A percentile compares a stretch with the other conserved stretches of the same genome.
These are phyloP conservation scores for Botrytis hyacinthi DNA, from an alignment of 2,329 filamentous ascomycete species.

Conservation along the genomic window DNA sequence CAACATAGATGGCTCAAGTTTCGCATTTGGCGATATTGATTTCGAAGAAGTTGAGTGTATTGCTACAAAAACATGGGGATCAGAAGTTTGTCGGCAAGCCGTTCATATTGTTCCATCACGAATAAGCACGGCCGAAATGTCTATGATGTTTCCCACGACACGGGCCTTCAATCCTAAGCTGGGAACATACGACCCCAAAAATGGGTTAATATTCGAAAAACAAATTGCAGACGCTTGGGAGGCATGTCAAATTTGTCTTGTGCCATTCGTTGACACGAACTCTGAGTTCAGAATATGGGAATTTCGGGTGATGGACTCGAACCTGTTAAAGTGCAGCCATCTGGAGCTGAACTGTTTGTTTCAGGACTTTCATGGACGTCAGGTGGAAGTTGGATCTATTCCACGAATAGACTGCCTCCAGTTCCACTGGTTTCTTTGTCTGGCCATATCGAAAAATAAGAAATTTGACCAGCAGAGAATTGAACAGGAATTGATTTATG, in stretches of 20 bases:
- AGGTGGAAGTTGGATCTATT: neutral
- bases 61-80: neutral
- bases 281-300: neutral
- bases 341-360: neutral
- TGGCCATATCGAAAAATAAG: neutral
- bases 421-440: neutral
- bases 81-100: neutral
- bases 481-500: neutral
- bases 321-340: neutral
- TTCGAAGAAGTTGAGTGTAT: neutral
- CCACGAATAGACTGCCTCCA: neutral
- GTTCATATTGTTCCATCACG: neutral
- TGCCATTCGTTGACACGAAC: rapidly evolving
- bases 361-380: neutral
- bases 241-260: neutral
- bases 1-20: neutral
- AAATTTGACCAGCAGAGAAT: neutral
- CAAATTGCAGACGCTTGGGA: neutral
- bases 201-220: neutral
- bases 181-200: neutral
- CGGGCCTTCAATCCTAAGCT: rapidly evolving
- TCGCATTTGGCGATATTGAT: neutral
- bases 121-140: neutral
- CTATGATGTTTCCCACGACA: neutral
- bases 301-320: neutral